These are phyloP conservation scores for Trichophyton simii DNA, from an alignment of 2,329 filamentous ascomycete genomes.

Conservation along the genomic window DNA sequence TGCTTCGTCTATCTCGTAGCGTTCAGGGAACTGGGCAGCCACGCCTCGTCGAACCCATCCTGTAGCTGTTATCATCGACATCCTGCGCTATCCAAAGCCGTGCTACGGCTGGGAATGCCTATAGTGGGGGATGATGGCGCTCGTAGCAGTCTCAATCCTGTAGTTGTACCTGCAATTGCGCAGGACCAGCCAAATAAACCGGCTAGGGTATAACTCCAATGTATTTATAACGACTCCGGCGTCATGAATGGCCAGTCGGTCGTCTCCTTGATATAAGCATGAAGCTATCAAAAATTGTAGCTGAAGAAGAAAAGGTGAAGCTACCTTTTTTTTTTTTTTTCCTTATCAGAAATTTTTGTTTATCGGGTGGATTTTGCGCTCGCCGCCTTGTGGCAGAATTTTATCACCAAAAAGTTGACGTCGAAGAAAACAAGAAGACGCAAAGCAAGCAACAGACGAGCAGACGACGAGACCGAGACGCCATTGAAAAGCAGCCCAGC, in stretches of 20 bases:
- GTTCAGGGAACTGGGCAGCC: slow-evolving; percentile 61
- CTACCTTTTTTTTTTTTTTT: not conserved
- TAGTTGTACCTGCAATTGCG: not conserved
- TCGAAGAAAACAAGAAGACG: not conserved
- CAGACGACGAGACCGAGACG: not conserved
- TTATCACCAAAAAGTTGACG: not conserved
- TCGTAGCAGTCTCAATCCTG: not conserved
- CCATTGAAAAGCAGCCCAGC: too few relatives aligned
- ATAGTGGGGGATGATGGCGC: not conserved
- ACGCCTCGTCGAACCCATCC: slow-evolving; percentile 67
- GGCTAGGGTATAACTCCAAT: not conserved
- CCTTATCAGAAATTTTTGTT: slow-evolving; percentile 1
- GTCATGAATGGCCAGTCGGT: not conserved
- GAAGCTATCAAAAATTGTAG: not conserved
- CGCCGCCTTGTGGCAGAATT: slow-evolving; percentile 6
- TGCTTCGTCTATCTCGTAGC: slow-evolving; percentile 62
- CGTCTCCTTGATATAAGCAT: not conserved
- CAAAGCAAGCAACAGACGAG: not conserved
- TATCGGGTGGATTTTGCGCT: slow-evolving; percentile 16
- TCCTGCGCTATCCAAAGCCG: not conserved
- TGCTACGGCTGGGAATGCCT: not conserved
- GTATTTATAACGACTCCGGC: not conserved
- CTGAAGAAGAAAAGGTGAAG: not conserved
- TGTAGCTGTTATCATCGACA: slow-evolving; percentile 61
- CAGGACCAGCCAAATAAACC: not conserved